A percentile compares a stretch with the other conserved stretches of the same genome.
These are phyloP conservation scores for Eucalyptus erythrocorys DNA, from an alignment of 345 rosid species.

Conservation along the genomic window DNA sequence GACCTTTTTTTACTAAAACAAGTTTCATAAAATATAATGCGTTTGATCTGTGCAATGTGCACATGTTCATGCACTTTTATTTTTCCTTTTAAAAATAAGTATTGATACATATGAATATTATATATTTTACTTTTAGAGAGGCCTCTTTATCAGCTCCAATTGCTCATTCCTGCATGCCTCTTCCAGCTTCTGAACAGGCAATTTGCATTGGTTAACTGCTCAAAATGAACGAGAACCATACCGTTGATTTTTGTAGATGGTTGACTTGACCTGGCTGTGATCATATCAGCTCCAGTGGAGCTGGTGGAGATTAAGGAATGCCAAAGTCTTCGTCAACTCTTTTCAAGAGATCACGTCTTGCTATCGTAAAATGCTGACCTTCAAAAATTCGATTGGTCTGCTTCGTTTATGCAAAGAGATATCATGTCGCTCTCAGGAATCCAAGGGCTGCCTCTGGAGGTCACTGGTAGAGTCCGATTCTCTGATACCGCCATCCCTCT, in stretches of 20 bases:
- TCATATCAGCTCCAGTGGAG: not conserved
- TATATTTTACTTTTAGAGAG: not conserved
- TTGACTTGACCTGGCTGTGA: not conserved
- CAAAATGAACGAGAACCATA: not conserved
- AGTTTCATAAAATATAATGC: not conserved
- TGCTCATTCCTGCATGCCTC: not conserved
- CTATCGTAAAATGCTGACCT: not conserved
- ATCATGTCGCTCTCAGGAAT: conserved; percentile 24
- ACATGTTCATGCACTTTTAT: not conserved
- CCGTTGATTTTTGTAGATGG: not conserved
- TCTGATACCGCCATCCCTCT: not conserved
- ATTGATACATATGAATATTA: not conserved
- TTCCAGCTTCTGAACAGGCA: not conserved
- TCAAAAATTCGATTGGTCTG: not conserved
- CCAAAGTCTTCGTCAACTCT: not conserved
- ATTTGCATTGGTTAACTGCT: not conserved
- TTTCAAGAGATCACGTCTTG: not conserved
- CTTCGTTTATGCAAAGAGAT: not conserved
- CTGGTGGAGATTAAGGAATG: not conserved
- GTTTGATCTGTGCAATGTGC: not conserved
- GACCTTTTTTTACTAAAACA: not conserved
- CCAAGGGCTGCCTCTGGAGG: conserved; percentile 47
- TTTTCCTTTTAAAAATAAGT: not conserved
- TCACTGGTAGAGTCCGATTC: conserved; percentile 18
- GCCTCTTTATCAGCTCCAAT: not conserved